Conservation (phyloP, 768 basidiomycete genomes). For the Suillus bovinus region DNA sequence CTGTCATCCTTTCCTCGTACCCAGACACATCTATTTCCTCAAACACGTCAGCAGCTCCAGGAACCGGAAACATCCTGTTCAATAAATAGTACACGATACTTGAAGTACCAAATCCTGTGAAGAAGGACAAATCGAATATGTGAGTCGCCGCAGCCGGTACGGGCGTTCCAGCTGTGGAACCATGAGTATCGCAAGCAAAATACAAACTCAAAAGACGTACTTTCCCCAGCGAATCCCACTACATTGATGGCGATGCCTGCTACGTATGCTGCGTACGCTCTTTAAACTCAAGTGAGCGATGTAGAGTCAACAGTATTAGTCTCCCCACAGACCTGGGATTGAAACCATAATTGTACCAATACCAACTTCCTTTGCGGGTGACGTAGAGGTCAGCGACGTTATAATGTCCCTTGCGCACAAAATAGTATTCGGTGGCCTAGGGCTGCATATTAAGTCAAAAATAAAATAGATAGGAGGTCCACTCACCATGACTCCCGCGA, state of each 20-base stretch:
- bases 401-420: constrained; percentile 65
- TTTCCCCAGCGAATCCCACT: constrained; percentile 73
- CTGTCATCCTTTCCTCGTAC: constrained; percentile 8
- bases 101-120: constrained; percentile 72
- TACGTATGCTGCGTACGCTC: constrained; percentile 62
- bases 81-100: constrained; percentile 56
- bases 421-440: constrained; percentile 72
- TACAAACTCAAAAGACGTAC: constrained; percentile 31
- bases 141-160: constrained; percentile 69
- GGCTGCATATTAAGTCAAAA: no score
- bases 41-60: constrained; percentile 45
- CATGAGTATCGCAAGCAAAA: not conserved
- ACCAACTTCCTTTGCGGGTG: constrained; percentile 57
- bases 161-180: constrained; percentile 43
- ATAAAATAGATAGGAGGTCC: no score
- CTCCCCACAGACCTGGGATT: constrained; percentile 55
- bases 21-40: constrained; percentile 52
- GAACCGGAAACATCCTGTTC: constrained; percentile 56
- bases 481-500: constrained; percentile 71
- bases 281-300: constrained; percentile 18
- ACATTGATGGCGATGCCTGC: constrained; percentile 76
- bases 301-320: not conserved
- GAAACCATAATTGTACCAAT: constrained; percentile 67
- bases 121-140: constrained; percentile 74
- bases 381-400: constrained; percentile 66